phyloP scores from a whole-genome alignment of 352 stramenopile species.

The Phytophthora pluvialis region DNA sequence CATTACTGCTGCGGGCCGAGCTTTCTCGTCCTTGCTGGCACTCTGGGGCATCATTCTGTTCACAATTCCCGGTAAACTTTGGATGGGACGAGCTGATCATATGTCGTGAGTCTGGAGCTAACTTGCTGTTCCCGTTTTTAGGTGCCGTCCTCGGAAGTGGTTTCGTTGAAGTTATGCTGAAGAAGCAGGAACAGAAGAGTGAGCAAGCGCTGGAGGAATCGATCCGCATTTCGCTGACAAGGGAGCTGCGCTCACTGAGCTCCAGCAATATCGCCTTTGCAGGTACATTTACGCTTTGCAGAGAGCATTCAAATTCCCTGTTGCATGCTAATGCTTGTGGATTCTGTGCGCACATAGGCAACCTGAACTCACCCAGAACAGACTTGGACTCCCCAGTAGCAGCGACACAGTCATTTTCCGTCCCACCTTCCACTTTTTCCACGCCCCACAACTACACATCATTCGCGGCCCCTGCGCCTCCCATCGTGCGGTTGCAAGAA shows the following conservation, averaged over 20 bases:
- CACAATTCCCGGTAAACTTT: slow-evolving; percentile 66
- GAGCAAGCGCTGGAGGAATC: slow-evolving; percentile 55
- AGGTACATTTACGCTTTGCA: slow-evolving; percentile 9
- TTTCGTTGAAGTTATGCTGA: slow-evolving; percentile 88
- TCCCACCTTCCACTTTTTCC: slow-evolving; percentile 26
- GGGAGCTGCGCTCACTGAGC: slow-evolving; percentile 56
- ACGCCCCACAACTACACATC: slow-evolving; percentile 30
- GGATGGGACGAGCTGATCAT: not conserved
- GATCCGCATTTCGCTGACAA: slow-evolving; percentile 56
- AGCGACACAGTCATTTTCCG: slow-evolving; percentile 20
- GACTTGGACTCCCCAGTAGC: slow-evolving; percentile 33
- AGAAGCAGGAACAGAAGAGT: slow-evolving; percentile 69
- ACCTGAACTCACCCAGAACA: slow-evolving; percentile 41
- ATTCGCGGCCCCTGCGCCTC: slow-evolving; percentile 23
- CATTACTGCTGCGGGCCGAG: slow-evolving; percentile 62
- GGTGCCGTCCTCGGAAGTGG: slow-evolving; percentile 80
- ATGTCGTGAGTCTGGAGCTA: not conserved
- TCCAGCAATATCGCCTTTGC: slow-evolving; percentile 45
- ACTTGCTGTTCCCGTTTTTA: slow-evolving; percentile 53
- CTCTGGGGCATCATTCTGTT: slow-evolving; percentile 90
- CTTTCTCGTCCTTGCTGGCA: slow-evolving; percentile 79
- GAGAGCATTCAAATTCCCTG: not conserved
- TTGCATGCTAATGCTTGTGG: not conserved
- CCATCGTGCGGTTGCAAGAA: slow-evolving; percentile 46
- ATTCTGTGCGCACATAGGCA: slow-evolving; percentile 2